A percentile compares a stretch with the other conserved stretches of the same genome.
Conservation (phyloP, 2,329 filamentous ascomycete species). For the Nemania sp. region DNA sequence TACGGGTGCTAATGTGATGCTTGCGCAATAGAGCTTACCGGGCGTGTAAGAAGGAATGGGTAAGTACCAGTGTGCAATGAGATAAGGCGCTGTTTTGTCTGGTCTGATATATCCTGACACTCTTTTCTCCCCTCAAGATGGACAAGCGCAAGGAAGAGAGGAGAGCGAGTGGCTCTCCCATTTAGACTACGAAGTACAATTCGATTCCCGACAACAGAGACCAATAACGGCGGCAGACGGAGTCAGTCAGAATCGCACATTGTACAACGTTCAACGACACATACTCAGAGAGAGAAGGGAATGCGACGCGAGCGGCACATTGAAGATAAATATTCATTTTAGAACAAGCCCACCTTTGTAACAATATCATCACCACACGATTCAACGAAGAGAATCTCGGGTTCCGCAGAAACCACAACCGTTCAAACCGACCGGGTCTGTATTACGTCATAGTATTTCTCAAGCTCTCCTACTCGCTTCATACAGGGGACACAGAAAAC, state of each 20-base stretch:
- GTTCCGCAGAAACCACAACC: neutral
- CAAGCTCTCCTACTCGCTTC: neutral
- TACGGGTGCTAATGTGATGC: constrained; percentile 6
- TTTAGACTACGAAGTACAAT: neutral
- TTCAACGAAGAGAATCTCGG: neutral
- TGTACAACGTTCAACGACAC: too few species aligned
- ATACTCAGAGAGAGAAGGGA: too few species aligned
- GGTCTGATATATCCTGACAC: constrained; percentile 13
- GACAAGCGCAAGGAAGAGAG: constrained; percentile 25
- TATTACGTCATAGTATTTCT: neutral
- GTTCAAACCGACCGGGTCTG: neutral
- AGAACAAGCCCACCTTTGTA: neutral
- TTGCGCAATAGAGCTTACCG: constrained; percentile 18
- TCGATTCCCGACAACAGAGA: neutral
- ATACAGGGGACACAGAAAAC: neutral
- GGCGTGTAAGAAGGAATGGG: constrained; percentile 28
- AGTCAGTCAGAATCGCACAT: neutral
- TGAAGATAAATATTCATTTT: neutral
- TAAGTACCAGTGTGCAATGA: constrained; percentile 6
- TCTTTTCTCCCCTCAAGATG: constrained; percentile 15
- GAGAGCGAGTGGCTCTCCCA: constrained; percentile 18
- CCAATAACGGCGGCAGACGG: neutral
- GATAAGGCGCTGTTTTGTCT: neutral
- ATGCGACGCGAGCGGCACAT: too few species aligned
- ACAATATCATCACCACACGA: neutral